A percentile compares a stretch with the other conserved stretches of the same genome.
Conservation (phyloP, 2,329 filamentous ascomycete genomes). For the Davidsoniella eucalypti region DNA sequence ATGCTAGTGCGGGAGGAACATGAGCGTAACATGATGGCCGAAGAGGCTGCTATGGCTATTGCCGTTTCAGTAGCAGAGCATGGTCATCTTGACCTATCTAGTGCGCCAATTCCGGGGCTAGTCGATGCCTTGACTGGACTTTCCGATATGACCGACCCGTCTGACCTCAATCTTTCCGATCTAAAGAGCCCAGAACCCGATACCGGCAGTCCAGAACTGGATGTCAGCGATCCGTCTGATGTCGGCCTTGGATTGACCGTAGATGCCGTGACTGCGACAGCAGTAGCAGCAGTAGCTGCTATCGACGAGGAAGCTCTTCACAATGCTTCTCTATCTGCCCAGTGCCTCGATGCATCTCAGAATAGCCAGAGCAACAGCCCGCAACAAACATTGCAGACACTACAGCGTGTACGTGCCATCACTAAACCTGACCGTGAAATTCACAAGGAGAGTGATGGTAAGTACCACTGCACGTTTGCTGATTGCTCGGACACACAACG, state of each 20-base stretch:
- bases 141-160: slow-evolving; percentile 17
- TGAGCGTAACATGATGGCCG: slow-evolving; percentile 8
- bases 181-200: slow-evolving; percentile 7
- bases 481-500: slow-evolving; percentile 50
- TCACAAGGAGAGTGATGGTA: slow-evolving; percentile 50
- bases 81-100: slow-evolving; percentile 10
- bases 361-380: neutral
- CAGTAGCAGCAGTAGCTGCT: neutral
- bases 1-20: slow-evolving; percentile 7
- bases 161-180: slow-evolving; percentile 8
- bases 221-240: neutral
- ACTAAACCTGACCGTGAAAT: slow-evolving; percentile 42
- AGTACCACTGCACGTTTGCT: slow-evolving; percentile 56
- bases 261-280: neutral
- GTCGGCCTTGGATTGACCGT: neutral
- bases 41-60: slow-evolving; percentile 10
- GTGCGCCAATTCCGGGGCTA: slow-evolving; percentile 8
- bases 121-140: slow-evolving; percentile 8
- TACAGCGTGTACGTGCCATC: slow-evolving; percentile 33
- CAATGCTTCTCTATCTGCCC: neutral
- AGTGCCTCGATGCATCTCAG: too few relatives aligned
- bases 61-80: slow-evolving; percentile 9
- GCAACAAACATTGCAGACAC: neutral
- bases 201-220: slow-evolving; percentile 1
- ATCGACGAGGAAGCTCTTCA: neutral